Evolutionary conservation across 2,329 filamentous ascomycete species (phyloP).

Genomic region (Thielaviopsis ethacetica): DNA sequence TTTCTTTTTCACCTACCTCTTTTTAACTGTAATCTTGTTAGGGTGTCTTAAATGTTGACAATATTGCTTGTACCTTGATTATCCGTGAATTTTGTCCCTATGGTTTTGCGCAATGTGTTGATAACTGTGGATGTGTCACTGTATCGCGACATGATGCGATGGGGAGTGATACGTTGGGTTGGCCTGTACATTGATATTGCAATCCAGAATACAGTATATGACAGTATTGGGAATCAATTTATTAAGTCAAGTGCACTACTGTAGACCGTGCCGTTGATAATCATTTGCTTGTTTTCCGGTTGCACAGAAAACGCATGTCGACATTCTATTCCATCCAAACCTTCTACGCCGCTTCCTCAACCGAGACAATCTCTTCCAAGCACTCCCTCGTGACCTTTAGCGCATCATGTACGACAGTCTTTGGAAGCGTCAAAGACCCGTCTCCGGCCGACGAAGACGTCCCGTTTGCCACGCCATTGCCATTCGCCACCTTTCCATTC

Average conservation of each 20-base stretch:
- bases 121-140: neutral
- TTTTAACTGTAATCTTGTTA: neutral
- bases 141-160: too few species aligned
- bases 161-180: neutral
- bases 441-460: constrained; percentile 14
- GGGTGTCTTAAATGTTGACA: neutral
- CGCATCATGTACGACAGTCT: constrained; percentile 43
- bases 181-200: neutral
- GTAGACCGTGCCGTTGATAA: neutral
- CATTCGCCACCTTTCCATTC: constrained; percentile 13
- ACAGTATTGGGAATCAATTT: neutral
- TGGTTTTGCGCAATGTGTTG: neutral
- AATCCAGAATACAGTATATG: neutral
- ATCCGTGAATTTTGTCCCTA: neutral
- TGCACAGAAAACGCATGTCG: neutral
- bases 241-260: neutral
- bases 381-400: constrained; percentile 42
- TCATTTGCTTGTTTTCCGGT: neutral
- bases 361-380: constrained; percentile 33
- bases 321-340: neutral
- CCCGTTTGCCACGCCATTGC: constrained; percentile 15
- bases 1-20: neutral
- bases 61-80: neutral
- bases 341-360: constrained; percentile 16
- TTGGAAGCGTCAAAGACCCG: constrained; percentile 35